Evolutionary conservation across 2,329 filamentous ascomycete species (phyloP).

Genomic region (Coniella vitis): DNA sequence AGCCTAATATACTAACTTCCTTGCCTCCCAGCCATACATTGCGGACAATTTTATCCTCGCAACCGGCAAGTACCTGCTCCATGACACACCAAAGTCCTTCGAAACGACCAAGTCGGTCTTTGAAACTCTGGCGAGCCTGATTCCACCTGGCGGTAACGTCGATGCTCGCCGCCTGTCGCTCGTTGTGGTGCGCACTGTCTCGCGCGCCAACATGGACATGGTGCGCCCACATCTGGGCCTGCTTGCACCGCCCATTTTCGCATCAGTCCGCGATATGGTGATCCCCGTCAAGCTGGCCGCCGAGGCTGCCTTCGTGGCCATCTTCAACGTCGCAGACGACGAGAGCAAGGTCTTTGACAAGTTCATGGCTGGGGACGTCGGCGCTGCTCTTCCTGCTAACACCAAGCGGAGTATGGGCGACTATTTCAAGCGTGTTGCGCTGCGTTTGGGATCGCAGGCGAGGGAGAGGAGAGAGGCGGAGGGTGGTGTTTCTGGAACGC

Average conservation of each 20-base stretch:
- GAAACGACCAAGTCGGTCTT: slow-evolving; percentile 76
- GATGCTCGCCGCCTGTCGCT: slow-evolving; percentile 83
- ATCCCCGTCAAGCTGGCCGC: slow-evolving; percentile 95
- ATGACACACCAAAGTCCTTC: slow-evolving; percentile 60
- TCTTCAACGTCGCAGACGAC: slow-evolving; percentile 86
- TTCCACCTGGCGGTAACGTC: slow-evolving; percentile 69
- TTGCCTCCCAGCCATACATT: slow-evolving; percentile 59
- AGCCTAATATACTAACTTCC: not conserved
- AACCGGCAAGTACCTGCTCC: slow-evolving; percentile 81
- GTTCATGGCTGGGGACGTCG: slow-evolving; percentile 66
- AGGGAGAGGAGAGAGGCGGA: slow-evolving; percentile 87
- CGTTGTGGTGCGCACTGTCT: slow-evolving; percentile 80
- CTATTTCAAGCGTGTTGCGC: slow-evolving; percentile 91
- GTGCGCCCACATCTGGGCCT: slow-evolving; percentile 73
- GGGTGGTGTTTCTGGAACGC: slow-evolving; percentile 68
- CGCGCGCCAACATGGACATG: slow-evolving; percentile 70
- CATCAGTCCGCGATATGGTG: slow-evolving; percentile 80
- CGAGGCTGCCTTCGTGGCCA: slow-evolving; percentile 85
- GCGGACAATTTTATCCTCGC: slow-evolving; percentile 85
- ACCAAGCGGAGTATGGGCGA: slow-evolving; percentile 88
- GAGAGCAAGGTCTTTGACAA: slow-evolving; percentile 85
- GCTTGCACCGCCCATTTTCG: slow-evolving; percentile 79
- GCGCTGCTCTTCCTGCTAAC: slow-evolving; percentile 57
- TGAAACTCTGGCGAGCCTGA: slow-evolving; percentile 65
- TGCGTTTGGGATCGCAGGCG: slow-evolving; percentile 78